These are phyloP conservation scores for Tolypocladium amazonense DNA, from an alignment of 2,329 filamentous ascomycete species.

Conservation along the genomic window DNA sequence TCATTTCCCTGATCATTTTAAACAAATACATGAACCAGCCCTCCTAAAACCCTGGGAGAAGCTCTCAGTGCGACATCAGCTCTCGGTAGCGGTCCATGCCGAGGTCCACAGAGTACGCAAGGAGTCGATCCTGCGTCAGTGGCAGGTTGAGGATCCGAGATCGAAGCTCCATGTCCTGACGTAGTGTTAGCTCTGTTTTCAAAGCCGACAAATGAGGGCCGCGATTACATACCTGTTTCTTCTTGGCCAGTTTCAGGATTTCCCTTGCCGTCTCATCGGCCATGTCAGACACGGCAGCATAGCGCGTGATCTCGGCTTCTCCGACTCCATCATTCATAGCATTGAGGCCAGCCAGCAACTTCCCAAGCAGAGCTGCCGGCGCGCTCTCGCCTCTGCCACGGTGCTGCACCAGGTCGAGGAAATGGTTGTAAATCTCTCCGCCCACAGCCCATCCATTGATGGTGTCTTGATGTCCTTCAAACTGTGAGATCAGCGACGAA, in stretches of 20 bases:
- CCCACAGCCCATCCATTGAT: constrained; percentile 69
- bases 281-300: constrained; percentile 74
- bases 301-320: constrained; percentile 39
- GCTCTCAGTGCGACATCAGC: constrained; percentile 39
- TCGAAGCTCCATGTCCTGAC: constrained; percentile 24
- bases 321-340: constrained; percentile 37
- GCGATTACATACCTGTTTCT: constrained; percentile 40
- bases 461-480: constrained; percentile 49
- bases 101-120: constrained; percentile 60
- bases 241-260: constrained; percentile 43
- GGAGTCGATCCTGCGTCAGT: constrained; percentile 61
- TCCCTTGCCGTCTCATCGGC: constrained; percentile 60
- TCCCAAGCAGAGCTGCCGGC: constrained; percentile 39
- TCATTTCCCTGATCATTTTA: not conserved
- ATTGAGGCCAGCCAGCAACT: constrained; percentile 44
- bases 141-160: constrained; percentile 45
- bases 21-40: not conserved
- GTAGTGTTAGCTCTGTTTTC: constrained; percentile 1
- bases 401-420: constrained; percentile 40
- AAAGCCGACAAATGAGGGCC: constrained; percentile 4
- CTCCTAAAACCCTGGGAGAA: not conserved
- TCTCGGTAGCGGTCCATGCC: constrained; percentile 58
- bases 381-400: constrained; percentile 28
- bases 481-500: constrained; percentile 58
- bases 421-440: constrained; percentile 65